Conservation (phyloP, 257 asterid species). For the Rhazya stricta region DNA sequence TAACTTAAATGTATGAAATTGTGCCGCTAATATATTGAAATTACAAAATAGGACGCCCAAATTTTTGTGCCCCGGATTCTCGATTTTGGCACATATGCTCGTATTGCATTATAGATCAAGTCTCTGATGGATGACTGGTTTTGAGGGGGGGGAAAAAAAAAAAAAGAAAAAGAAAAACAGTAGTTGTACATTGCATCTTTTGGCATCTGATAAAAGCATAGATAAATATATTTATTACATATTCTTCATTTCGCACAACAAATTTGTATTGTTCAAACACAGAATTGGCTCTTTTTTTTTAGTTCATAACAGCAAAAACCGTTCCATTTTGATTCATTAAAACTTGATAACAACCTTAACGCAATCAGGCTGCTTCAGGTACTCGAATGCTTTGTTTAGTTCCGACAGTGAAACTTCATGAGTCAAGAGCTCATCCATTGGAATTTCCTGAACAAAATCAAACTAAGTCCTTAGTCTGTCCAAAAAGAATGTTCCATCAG, state of each 20-base stretch:
- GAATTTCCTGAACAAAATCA: constrained; percentile 35
- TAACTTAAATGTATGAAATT: too few species aligned
- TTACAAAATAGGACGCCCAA: too few species aligned
- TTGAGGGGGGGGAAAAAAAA: too few species aligned
- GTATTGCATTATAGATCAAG: too few species aligned
- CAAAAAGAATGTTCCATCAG: neutral
- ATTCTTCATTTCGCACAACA: neutral
- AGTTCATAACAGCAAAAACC: neutral
- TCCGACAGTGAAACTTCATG: constrained; percentile 26
- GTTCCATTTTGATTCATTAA: neutral
- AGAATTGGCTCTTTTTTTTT: neutral
- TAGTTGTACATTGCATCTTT: neutral
- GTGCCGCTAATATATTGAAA: too few species aligned
- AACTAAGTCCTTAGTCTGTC: too few species aligned
- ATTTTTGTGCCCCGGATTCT: too few species aligned
- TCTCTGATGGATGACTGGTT: too few species aligned
- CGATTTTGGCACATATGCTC: too few species aligned
- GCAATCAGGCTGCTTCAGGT: constrained; percentile 23
- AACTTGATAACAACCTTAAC: constrained; percentile 24
- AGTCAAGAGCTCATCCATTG: constrained; percentile 25
- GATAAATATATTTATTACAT: neutral
- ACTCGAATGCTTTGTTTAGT: constrained; percentile 25
- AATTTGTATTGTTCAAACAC: neutral
- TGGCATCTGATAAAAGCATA: neutral
- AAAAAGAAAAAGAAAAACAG: too few species aligned